These are phyloP conservation scores for Grosmannia huntii DNA, from an alignment of 2,329 filamentous ascomycete genomes.

Conservation along the genomic window DNA sequence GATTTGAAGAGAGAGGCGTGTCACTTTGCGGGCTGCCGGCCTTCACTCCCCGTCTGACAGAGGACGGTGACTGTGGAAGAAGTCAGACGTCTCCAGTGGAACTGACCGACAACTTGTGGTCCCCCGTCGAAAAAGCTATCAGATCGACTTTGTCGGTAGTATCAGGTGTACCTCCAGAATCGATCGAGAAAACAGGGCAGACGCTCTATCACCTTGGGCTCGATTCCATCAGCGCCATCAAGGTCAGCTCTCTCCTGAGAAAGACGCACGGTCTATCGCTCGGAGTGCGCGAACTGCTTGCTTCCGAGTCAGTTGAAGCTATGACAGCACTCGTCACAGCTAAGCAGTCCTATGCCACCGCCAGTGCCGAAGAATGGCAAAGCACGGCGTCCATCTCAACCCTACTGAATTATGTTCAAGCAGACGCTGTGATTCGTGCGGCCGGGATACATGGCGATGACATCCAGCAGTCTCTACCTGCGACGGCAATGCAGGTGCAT, in stretches of 20 bases:
- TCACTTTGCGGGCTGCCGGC: conserved; percentile 53
- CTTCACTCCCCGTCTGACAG: conserved; percentile 19
- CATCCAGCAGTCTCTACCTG: conserved; percentile 50
- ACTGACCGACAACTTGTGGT: conserved; percentile 18
- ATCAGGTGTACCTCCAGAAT: conserved; percentile 41
- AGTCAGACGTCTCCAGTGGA: neutral
- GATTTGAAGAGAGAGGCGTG: conserved; percentile 35
- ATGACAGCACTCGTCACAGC: conserved; percentile 34
- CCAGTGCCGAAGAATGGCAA: neutral
- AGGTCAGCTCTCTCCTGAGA: conserved; percentile 58
- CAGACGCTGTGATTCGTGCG: conserved; percentile 21
- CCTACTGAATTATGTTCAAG: neutral
- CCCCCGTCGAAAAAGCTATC: conserved; percentile 23
- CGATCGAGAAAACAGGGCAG: conserved; percentile 43
- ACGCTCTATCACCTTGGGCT: conserved; percentile 76
- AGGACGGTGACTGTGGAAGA: neutral
- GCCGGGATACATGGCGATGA: conserved; percentile 28
- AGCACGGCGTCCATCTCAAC: neutral
- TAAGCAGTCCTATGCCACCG: neutral
- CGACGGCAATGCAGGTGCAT: conserved; percentile 65
- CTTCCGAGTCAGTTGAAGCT: conserved; percentile 47
- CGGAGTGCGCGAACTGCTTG: conserved; percentile 58
- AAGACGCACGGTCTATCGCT: conserved; percentile 45
- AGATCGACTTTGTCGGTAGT: conserved; percentile 39
- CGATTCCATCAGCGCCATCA: conserved; percentile 87